Percentiles rank a stretch among this genome's conserved stretches.
Evolutionary conservation across 208 protist species (phyloP).

Genomic region (Wallacemonas rigidus): DNA sequence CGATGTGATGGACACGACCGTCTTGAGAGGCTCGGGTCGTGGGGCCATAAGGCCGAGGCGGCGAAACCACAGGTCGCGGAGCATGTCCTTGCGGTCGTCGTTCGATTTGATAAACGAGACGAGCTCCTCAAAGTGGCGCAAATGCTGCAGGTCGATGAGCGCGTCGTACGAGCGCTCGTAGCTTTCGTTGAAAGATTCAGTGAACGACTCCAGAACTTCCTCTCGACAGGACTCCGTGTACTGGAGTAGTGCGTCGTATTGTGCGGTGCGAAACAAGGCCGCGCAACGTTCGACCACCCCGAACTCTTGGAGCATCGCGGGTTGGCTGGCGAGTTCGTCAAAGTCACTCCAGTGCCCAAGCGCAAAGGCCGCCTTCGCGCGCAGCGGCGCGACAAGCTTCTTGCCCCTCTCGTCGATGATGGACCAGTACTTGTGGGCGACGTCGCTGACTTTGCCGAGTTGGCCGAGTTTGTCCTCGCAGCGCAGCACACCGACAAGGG

Average conservation of each 20-base stretch:
- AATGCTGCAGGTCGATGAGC: conserved; percentile 97
- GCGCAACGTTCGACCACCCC: conserved; percentile 80
- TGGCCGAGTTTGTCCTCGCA: conserved; percentile 85
- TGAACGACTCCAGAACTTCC: conserved; percentile 73
- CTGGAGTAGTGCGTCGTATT: conserved; percentile 57
- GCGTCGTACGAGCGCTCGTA: conserved; percentile 92
- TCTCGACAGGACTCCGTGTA: conserved; percentile 66
- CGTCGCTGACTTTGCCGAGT: conserved; percentile 52
- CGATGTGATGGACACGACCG: conserved; percentile 95
- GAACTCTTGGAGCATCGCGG: conserved; percentile 47
- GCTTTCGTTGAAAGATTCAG: conserved; percentile 84
- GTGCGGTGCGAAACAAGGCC: conserved; percentile 57
- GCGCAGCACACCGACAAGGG: conserved; percentile 73
- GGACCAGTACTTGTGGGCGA: conserved; percentile 68
- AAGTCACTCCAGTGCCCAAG: conserved; percentile 80
- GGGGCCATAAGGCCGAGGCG: conserved; percentile 88
- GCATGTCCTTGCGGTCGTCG: conserved; percentile 56
- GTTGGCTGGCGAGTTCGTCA: conserved; percentile 58
- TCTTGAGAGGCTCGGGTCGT: conserved; percentile 92
- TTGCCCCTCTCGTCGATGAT: conserved; percentile 44
- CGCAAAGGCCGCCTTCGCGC: conserved; percentile 80
- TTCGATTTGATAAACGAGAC: conserved; percentile 91
- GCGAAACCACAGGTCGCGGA: conserved; percentile 87
- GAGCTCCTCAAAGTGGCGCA: conserved; percentile 99
- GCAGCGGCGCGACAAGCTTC: conserved; percentile 69